A percentile compares a stretch with the other conserved stretches of the same genome.
Evolutionary conservation across 1,139 yeast species (phyloP).

Genomic region (Candida labiduridarum): DNA sequence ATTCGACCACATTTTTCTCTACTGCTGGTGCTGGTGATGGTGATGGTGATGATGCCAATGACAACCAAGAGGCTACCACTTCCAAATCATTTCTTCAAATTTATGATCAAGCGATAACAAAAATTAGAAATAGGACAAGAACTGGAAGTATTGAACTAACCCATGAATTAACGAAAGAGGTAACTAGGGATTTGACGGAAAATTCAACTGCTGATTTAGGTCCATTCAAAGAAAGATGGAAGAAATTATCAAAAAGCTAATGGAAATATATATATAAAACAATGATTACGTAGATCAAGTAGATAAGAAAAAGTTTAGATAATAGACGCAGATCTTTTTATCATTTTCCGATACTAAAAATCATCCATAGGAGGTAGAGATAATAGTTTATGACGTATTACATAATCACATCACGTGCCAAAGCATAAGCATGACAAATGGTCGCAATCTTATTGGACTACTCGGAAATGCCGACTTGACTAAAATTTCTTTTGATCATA

Average conservation of each 20-base stretch:
- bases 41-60: conserved; percentile 12
- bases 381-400: background rate
- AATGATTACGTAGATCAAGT: background rate
- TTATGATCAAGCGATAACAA: conserved; percentile 28
- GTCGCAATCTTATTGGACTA: conserved; percentile 11
- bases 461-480: background rate
- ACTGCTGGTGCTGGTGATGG: conserved; percentile 8
- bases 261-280: background rate
- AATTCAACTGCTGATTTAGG: conserved; percentile 16
- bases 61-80: conserved; percentile 8
- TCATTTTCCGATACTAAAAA: background rate
- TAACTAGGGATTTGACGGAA: conserved; percentile 10
- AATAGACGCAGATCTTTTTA: background rate
- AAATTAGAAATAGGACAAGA: conserved; percentile 4
- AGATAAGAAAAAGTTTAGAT: background rate
- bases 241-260: conserved; percentile 7
- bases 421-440: conserved; percentile 15
- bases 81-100: conserved; percentile 34
- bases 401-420: conserved; percentile 7
- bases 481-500: background rate
- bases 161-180: conserved; percentile 5
- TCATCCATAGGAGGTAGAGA: background rate
- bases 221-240: conserved; percentile 16
- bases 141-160: background rate
- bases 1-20: conserved; percentile 6